A percentile compares a stretch with the other conserved stretches of the same genome.
Evolutionary conservation across 2,329 filamentous ascomycete genomes (phyloP).

Genomic region (Penicillium thymicola): DNA sequence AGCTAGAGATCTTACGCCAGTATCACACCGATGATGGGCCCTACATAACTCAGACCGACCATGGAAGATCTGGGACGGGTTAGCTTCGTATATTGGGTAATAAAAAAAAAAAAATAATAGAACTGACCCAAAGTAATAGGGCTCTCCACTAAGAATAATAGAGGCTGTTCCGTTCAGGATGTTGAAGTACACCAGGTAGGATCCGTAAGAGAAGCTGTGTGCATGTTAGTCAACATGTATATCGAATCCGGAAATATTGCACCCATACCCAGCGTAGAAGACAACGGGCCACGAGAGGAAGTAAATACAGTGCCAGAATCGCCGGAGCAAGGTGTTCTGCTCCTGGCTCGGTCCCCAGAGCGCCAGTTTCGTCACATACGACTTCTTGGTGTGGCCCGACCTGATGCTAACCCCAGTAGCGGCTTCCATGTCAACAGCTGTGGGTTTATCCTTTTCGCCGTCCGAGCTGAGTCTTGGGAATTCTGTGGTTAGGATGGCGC

Average conservation of each 20-base stretch:
- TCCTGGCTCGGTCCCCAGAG: constrained; percentile 27
- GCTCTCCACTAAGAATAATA: constrained; percentile 33
- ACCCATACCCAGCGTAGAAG: constrained; percentile 36
- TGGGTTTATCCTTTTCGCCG: constrained; percentile 20
- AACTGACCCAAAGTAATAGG: constrained; percentile 38
- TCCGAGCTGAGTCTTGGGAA: constrained; percentile 10
- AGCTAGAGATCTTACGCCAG: constrained; percentile 24
- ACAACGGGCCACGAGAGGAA: constrained; percentile 40
- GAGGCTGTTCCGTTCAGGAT: constrained; percentile 41
- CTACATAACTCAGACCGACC: constrained; percentile 39
- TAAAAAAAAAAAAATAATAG: background rate
- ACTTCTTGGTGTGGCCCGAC: constrained; percentile 29
- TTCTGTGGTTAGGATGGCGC: background rate
- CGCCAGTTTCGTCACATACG: constrained; percentile 34
- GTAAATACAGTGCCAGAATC: constrained; percentile 33
- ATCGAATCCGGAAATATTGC: background rate
- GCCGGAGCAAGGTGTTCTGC: constrained; percentile 34
- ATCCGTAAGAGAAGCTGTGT: constrained; percentile 38
- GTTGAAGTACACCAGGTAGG: constrained; percentile 41
- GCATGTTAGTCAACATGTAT: constrained; percentile 2
- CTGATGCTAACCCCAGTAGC: constrained; percentile 13
- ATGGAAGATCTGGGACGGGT: constrained; percentile 32
- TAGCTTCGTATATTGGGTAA: constrained; percentile 4
- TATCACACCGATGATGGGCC: constrained; percentile 35
- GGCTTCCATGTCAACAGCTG: constrained; percentile 3